phyloP scores from a whole-genome alignment of 257 asterid species.

The Petunia axillaris region DNA sequence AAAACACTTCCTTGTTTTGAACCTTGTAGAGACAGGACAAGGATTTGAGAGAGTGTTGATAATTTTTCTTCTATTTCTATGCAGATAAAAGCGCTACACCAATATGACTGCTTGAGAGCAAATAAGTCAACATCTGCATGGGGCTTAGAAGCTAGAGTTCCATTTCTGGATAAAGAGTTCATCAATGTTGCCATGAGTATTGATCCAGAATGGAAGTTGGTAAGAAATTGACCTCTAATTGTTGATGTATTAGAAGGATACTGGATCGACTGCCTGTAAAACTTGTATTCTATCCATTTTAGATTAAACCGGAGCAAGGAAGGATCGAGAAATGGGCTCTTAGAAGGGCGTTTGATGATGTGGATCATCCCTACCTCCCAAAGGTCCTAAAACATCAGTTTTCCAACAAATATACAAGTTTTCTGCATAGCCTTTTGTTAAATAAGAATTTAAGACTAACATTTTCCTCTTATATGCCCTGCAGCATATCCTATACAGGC shows the following conservation, averaged over 20 bases:
- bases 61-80: conserved; percentile 13
- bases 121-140: conserved; percentile 94
- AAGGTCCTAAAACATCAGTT: conserved; percentile 48
- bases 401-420: too few species aligned
- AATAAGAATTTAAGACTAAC: conserved; percentile 47
- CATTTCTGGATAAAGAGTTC: conserved; percentile 86
- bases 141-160: conserved; percentile 95
- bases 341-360: conserved; percentile 89
- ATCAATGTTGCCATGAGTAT: conserved; percentile 81
- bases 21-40: not conserved
- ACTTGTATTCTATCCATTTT: not conserved
- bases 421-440: too few species aligned
- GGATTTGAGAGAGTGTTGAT: not conserved
- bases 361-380: conserved; percentile 83
- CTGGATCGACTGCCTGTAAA: not conserved
- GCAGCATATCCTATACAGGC: conserved; percentile 92
- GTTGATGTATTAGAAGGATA: not conserved
- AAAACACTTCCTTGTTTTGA: not conserved
- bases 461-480: conserved; percentile 32
- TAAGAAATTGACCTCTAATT: conserved; percentile 24
- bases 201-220: conserved; percentile 91
- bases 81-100: conserved; percentile 94
- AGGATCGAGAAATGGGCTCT: conserved; percentile 87
- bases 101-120: conserved; percentile 86
- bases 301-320: conserved; percentile 78